Evolutionary conservation across 1,284 basidiomycete genomes (phyloP).

Genomic region (Meira nashicola): DNA sequence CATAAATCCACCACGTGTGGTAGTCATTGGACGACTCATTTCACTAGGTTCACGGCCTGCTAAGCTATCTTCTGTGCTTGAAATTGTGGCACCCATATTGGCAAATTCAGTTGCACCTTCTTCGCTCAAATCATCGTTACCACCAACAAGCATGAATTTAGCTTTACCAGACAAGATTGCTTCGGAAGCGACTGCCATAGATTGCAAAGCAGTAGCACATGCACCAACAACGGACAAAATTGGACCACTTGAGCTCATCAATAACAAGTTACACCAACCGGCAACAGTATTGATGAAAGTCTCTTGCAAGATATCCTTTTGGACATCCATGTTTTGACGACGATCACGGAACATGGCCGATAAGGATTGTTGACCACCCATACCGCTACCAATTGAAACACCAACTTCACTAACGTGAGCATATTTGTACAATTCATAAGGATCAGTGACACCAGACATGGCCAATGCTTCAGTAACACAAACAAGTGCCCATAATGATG

Average conservation of each 20-base stretch:
- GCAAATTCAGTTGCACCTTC: constrained; percentile 90
- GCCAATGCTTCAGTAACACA: constrained; percentile 88
- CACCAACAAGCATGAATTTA: constrained; percentile 98
- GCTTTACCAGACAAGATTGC: constrained; percentile 90
- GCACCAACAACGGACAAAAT: constrained; percentile 99
- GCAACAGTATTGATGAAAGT: constrained; percentile 61
- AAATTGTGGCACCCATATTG: constrained; percentile 99
- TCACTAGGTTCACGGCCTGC: constrained; percentile 96
- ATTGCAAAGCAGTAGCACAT: constrained; percentile 95
- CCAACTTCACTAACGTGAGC: constrained; percentile 88
- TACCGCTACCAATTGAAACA: constrained; percentile 65
- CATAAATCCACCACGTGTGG: constrained; percentile 70
- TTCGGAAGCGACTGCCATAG: constrained; percentile 95
- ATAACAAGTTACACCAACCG: constrained; percentile 91
- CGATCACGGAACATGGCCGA: constrained; percentile 90
- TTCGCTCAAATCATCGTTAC: constrained; percentile 95
- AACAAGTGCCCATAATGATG: constrained; percentile 94
- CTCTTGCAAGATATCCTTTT: constrained; percentile 96
- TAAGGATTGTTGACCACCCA: constrained; percentile 74
- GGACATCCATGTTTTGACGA: constrained; percentile 91
- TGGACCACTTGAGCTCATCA: constrained; percentile 62
- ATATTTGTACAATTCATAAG: constrained; percentile 71
- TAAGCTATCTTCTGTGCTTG: constrained; percentile 90
- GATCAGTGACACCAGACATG: constrained; percentile 94
- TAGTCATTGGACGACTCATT: constrained; percentile 95